phyloP scores from a whole-genome alignment of 495 filamentous ascomycete genomes.

The Neurospora sublineolata region DNA sequence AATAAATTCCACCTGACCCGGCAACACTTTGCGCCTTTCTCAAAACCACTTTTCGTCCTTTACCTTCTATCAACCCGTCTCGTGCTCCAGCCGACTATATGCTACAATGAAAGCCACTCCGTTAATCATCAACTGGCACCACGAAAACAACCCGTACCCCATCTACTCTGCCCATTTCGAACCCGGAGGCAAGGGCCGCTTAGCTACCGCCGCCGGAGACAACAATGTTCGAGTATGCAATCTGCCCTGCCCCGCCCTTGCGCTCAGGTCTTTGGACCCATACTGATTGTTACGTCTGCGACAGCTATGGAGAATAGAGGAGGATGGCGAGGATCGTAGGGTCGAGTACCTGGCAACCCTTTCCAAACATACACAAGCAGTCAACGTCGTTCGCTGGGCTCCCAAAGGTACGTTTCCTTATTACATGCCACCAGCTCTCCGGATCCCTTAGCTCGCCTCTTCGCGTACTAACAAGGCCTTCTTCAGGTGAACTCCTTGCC shows the following conservation, averaged over 20 bases:
- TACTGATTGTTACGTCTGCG: neutral
- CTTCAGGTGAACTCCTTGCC: constrained; percentile 76
- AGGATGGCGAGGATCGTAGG: constrained; percentile 73
- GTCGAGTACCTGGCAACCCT: constrained; percentile 86
- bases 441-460: neutral
- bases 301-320: constrained; percentile 83
- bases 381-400: constrained; percentile 95
- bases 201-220: constrained; percentile 92
- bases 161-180: constrained; percentile 97
- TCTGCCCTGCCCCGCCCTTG: neutral
- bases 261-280: neutral
- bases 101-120: constrained; percentile 78
- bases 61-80: neutral
- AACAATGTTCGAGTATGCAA: constrained; percentile 82
- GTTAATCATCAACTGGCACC: constrained; percentile 91
- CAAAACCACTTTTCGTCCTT: neutral
- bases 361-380: constrained; percentile 87
- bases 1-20: neutral
- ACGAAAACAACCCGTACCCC: constrained; percentile 75
- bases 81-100: constrained; percentile 2
- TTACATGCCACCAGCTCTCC: neutral
- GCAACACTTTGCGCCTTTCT: neutral
- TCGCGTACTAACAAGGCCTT: constrained; percentile 14
- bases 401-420: constrained; percentile 56
- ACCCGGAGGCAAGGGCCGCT: constrained; percentile 78